Base-by-base conservation (phyloP, 1,284 basidiomycete genomes). In the Ganoderma resinaceum region DNA sequence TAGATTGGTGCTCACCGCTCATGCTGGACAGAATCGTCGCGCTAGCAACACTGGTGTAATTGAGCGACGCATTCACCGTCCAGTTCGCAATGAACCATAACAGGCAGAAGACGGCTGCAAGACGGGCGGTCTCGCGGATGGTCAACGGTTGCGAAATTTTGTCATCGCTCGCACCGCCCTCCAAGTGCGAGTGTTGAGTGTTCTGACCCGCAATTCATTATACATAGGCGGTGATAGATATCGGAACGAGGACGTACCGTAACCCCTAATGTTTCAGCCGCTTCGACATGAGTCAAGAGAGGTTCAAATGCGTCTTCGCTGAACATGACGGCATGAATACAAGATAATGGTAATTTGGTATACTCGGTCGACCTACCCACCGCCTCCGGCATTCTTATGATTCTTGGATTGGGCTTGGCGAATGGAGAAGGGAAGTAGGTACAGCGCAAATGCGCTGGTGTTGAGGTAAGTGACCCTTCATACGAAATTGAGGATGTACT, bases 41-140 rank as follows among this genome's bases (percentile, higher is more conserved):
- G 77, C 95, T 97, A 4, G 95, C 94, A 31, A 98, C 96, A 74
- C 91, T 95, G 1, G 97, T 98, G 78, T 91, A 93, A 43, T 88
- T 90, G 59, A 98, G 84, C 12, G 93, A 85, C 1, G 91, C 90
- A 78, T 96, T 97, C 57, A 96, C 82, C 8, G 90, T 81, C 95
- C 95, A 98, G 77, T 98, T 98, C 23, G 96, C 96, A 52, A 91
- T 84, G 76, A 98, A 97, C 95, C 95, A 96, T 58, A 96, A 83
- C 64, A 94, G 83, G 76, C 91, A 94, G 80, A 97, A 98, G 69
- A 86, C 82, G 3, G 88, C 83, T 1, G 96, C 94, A 14, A 98
- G 84, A 57, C 87, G 81, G 6, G 91, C 90, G 0, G 96, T 98
- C 80, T 97, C 90, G 52, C 78, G 78, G 2, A 84, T 82, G 0